phyloP scores from a whole-genome alignment of 805 yeast genomes.

The Cyberlindnera lachancei region DNA sequence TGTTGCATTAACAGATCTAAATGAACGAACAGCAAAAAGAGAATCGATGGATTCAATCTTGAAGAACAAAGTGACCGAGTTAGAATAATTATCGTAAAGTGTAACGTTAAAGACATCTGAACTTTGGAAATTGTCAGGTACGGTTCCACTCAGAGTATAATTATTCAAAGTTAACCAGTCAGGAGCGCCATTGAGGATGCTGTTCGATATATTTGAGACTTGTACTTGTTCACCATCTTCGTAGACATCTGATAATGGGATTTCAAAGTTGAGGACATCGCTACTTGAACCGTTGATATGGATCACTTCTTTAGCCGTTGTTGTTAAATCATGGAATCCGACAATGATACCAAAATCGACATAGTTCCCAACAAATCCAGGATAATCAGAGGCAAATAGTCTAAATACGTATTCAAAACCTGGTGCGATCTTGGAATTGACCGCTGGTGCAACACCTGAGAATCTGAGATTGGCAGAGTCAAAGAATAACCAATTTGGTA shows the following conservation, averaged over 20 bases:
- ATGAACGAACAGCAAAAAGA: conserved; percentile 45
- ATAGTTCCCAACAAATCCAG: conserved; percentile 65
- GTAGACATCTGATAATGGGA: conserved; percentile 59
- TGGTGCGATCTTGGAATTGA: conserved; percentile 84
- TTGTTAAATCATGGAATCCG: conserved; percentile 83
- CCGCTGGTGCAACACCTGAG: conserved; percentile 82
- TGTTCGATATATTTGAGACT: conserved; percentile 44
- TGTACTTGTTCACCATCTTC: conserved; percentile 53
- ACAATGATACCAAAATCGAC: conserved; percentile 66
- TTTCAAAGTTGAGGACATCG: conserved; percentile 40
- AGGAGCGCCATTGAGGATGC: conserved; percentile 47
- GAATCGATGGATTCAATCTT: conserved; percentile 44
- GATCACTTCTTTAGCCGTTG: conserved; percentile 49
- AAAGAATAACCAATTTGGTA: conserved; percentile 86
- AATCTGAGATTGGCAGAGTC: conserved; percentile 56
- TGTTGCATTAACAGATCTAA: conserved; percentile 63
- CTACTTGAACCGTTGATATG: conserved; percentile 63
- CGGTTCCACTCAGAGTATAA: conserved; percentile 43
- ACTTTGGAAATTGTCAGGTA: conserved; percentile 40
- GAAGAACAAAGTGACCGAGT: conserved; percentile 51
- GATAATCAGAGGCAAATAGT: conserved; percentile 72
- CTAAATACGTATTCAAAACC: conserved; percentile 62
- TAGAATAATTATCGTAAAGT: conserved; percentile 52
- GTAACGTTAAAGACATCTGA: conserved; percentile 41
- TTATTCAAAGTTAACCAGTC: conserved; percentile 45